Conservation (phyloP, 441 rosid species). For the Cnidoscolus chayamansa region DNA sequence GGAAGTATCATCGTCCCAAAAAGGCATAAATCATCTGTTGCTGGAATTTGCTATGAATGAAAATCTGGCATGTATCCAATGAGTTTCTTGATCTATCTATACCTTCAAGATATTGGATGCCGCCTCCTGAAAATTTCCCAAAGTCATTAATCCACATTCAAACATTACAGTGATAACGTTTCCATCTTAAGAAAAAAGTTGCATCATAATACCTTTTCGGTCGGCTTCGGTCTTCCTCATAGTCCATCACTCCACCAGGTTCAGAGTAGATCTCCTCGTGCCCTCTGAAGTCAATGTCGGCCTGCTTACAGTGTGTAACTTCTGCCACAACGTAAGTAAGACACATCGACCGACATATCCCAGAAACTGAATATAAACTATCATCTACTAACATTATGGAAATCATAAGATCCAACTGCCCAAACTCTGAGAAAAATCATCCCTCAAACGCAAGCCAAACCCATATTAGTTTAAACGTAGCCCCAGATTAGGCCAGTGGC, state of each 20-base stretch:
- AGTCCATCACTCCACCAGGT: slow-evolving; percentile 98
- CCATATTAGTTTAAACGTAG: too few species aligned
- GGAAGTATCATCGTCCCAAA: slow-evolving; percentile 25
- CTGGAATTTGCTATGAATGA: slow-evolving; percentile 29
- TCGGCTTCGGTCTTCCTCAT: slow-evolving; percentile 86
- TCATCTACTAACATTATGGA: slow-evolving; percentile 15
- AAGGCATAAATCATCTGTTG: slow-evolving; percentile 25
- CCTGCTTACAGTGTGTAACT: slow-evolving; percentile 97
- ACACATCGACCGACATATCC: slow-evolving; percentile 78
- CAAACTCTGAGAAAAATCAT: background rate
- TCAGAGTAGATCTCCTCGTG: slow-evolving; percentile 92
- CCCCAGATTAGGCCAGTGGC: background rate
- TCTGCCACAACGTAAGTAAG: slow-evolving; percentile 99
- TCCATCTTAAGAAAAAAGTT: background rate
- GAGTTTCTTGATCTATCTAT: slow-evolving; percentile 30
- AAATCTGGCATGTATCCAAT: slow-evolving; percentile 34
- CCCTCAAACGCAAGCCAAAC: background rate
- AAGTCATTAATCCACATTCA: slow-evolving; percentile 1
- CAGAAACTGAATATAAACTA: slow-evolving; percentile 33
- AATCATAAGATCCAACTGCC: background rate
- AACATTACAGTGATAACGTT: background rate
- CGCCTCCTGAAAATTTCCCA: slow-evolving; percentile 65
- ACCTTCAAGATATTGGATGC: slow-evolving; percentile 60
- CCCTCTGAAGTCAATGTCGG: slow-evolving; percentile 77
- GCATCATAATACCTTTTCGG: slow-evolving; percentile 71